Evolutionary conservation across 192 early-diverging fungal genomes (phyloP).

Genomic region (Coemansia sp.): DNA sequence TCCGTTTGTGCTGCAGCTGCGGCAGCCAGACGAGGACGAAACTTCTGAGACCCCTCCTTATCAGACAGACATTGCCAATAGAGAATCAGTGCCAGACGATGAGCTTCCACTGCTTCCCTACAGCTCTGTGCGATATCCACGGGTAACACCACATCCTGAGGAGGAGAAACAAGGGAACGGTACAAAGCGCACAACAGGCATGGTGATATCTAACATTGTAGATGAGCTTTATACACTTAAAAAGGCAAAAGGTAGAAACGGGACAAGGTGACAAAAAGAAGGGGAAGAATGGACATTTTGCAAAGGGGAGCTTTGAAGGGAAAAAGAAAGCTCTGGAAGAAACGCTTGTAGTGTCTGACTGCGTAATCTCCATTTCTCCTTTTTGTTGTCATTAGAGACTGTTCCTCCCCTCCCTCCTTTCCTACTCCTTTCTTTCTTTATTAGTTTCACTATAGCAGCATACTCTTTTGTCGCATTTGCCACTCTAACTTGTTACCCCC

Average conservation of each 20-base stretch:
- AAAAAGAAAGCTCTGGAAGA: background rate
- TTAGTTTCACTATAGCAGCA: background rate
- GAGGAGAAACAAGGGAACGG: too few species aligned
- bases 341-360: too few species aligned
- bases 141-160: background rate
- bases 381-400: too few species aligned
- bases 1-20: background rate
- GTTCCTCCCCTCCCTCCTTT: too few species aligned
- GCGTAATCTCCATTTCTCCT: too few species aligned
- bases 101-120: slow-evolving; percentile 5
- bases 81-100: background rate
- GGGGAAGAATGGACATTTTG: background rate
- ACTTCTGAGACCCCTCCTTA: too few species aligned
- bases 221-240: slow-evolving; percentile 1
- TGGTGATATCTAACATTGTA: background rate
- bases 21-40: background rate
- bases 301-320: background rate
- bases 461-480: background rate
- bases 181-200: background rate
- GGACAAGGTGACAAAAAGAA: background rate
- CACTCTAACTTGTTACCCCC: background rate
- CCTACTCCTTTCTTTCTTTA: background rate
- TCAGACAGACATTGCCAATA: too few species aligned
- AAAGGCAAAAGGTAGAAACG: background rate
- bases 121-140: background rate